Conservation (phyloP, 2,329 filamentous ascomycete genomes). For the Colletotrichum liaoningense region DNA sequence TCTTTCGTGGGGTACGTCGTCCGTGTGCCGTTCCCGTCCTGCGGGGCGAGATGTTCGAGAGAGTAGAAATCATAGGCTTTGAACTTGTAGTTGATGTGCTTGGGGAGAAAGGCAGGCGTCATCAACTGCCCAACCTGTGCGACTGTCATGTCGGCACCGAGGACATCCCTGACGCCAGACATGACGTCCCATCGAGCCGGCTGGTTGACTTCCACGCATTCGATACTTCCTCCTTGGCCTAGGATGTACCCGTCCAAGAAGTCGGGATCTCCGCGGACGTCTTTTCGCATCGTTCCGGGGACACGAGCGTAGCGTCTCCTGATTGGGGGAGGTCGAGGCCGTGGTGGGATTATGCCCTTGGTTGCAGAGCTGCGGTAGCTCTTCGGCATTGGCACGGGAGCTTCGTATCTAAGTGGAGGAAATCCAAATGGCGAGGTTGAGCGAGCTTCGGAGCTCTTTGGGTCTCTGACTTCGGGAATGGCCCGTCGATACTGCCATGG, state of each 20-base stretch:
- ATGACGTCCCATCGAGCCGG: constrained; percentile 29
- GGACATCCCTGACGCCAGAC: constrained; percentile 34
- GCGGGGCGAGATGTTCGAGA: background rate
- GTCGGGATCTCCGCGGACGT: background rate
- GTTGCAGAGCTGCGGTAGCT: background rate
- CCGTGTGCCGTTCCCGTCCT: background rate
- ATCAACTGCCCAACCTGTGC: constrained; percentile 30
- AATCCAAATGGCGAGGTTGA: background rate
- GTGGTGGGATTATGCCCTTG: background rate
- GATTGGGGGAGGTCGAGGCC: constrained; percentile 24
- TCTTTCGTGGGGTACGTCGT: background rate
- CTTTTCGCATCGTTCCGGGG: constrained; percentile 21
- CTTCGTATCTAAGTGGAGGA: constrained; percentile 1
- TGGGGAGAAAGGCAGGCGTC: background rate
- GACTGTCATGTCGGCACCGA: constrained; percentile 22
- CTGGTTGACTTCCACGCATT: background rate
- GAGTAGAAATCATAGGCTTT: constrained; percentile 9
- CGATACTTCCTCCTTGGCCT: background rate
- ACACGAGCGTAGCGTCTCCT: constrained; percentile 17
- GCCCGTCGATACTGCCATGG: constrained; percentile 19
- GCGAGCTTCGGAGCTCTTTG: background rate
- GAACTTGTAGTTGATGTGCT: constrained; percentile 33
- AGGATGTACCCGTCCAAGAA: constrained; percentile 9
- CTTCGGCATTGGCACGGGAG: constrained; percentile 11
- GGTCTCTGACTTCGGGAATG: background rate